Base-by-base conservation (phyloP, 164 flowering plant genomes). In the Piper betle region DNA sequence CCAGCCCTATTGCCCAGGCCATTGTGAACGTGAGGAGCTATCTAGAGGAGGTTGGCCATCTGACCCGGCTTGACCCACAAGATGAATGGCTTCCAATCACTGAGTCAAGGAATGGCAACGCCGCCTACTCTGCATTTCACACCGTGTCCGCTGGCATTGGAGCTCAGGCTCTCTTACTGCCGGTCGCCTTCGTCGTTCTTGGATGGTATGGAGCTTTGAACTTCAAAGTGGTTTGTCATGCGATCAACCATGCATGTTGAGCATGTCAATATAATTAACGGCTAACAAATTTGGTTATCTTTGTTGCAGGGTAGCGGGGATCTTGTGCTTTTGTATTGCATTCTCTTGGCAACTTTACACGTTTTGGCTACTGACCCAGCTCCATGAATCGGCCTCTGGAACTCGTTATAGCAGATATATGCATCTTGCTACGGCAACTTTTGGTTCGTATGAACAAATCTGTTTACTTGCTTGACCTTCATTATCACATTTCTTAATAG, bases 81-180 rank as follows among this genome's bases (percentile, higher is more conserved):
- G 88, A 84, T 15, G 73, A 70, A 19, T 85, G 91, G 96, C 92
- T 88, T 2, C 96, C 96, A 0, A 80, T 88, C 62, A 88, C 96
- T 1, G 88, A 80, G 64, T 88, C 96, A 0, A 72, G 92, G 63
- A 84, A 82, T 11, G 96, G 90, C 8, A 88, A 83, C 62, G 79
- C 81, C 1, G 79, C 55, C 60, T 82, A 73, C 42, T 80, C 92
- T 0, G 81, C 84, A 12, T 86, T 86, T 66, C 96, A 88, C 59
- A 70, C 75, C 18, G 72, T 86, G 18, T 73, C 74, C 37, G 79
- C 96, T 4, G 92, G 92, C 4, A 79, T 88, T 58, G 96, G 96
- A 9, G 64, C 81, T 59, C 96, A 85, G 66, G 88, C 87, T 0
- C 87, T 88, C 19, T 63, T 83, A 1, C 83, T 86, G 5, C 92